Evolutionary conservation across 2,329 filamentous ascomycete species (phyloP), one percentile per base, ranked within the genome.

Genomic region (Exophiala dermatitidis): DNA sequence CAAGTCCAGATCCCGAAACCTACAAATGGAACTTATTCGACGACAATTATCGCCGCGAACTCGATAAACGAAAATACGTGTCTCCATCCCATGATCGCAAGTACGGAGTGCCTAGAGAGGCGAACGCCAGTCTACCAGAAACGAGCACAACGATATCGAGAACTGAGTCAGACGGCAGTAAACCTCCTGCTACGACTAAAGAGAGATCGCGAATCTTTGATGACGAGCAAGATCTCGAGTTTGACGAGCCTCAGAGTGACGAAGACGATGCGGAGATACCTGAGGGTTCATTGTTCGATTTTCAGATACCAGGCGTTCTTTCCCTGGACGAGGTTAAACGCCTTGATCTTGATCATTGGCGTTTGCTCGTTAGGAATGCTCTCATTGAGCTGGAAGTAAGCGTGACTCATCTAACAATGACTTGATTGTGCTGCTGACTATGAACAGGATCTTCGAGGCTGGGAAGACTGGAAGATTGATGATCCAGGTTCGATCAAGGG

Each of bases 221-320:
- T 10, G 57, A 63, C 6, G 54, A 60, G 28, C 46, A 61, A 37
- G 64, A 67, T 33, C 50, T 66, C 28, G 58, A 64, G 12, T 51
- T 63, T 26, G 61, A 64, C 33, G 58, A 61, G 29, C 47, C 58
- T 19, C 47, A 50, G 7, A 59, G 58, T 44, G 66, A 72, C 41
- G 69, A 72, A 45, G 68, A 72, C 44, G 66, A 73, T 5, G 65
- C 69, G 8, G 54, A 60, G 49, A 59, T 60, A 30, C 54, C 60
- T 5, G 50, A 53, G 32, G 60, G 56, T 32, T 74, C 73, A 3
- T 64, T 76, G 19, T 77, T 77, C 46, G 67, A 69, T 40, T 63
- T 74, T 41, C 62, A 69, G 32, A 74, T 75, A 68, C 74, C 74
- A 1, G 74, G 74, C 3, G 67, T 72, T 7, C 52, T 77, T 57